Conservation (phyloP, 768 basidiomycete species). For the Suillus subalutaceus region DNA sequence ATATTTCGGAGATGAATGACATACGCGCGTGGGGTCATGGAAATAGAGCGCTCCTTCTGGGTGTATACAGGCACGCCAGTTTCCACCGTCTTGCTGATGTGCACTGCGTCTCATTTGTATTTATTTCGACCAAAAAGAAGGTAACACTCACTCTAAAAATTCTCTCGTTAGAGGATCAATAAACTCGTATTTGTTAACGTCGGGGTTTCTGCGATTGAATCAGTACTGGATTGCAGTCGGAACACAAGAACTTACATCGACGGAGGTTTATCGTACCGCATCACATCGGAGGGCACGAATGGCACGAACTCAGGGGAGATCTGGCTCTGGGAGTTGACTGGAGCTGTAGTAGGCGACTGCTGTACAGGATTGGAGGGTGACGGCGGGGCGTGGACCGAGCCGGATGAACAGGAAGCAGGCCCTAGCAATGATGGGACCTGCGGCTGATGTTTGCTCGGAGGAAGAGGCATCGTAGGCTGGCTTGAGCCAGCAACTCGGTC, state of each 20-base stretch:
- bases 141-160: background rate
- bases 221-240: background rate
- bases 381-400: background rate
- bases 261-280: background rate
- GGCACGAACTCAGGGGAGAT: background rate
- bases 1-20: conserved; percentile 1
- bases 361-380: background rate
- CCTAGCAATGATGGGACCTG: background rate
- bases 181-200: background rate
- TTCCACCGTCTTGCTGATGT: background rate
- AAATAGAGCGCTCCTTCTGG: conserved; percentile 63
- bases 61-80: conserved; percentile 47
- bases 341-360: background rate
- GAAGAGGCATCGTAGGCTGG: background rate
- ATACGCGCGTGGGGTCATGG: conserved; percentile 43
- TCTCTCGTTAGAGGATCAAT: background rate
- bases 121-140: background rate
- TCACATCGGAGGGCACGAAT: background rate
- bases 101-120: background rate
- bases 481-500: background rate
- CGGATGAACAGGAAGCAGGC: background rate
- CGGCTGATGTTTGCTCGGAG: background rate
- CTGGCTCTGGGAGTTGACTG: background rate
- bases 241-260: background rate
- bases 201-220: background rate